Evolutionary conservation across 1,284 basidiomycete genomes (phyloP).

Genomic region (Ceratobasidium sp.): DNA sequence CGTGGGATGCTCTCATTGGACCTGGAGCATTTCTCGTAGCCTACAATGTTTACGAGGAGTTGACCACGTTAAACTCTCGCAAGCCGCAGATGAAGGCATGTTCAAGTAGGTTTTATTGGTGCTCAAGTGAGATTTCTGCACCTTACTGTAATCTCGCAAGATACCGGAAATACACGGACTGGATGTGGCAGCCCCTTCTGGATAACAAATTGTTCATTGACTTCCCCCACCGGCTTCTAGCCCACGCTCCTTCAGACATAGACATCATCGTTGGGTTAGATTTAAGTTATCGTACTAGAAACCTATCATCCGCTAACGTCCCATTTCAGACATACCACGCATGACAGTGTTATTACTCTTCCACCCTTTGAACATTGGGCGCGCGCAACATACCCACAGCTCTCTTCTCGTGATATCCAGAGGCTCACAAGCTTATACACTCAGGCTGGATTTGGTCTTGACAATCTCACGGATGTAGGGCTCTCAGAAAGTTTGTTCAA

Average conservation of each 20-base stretch:
- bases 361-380: neutral
- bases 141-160: neutral
- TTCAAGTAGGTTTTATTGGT: constrained; percentile 34
- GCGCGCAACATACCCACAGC: constrained; percentile 4
- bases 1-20: constrained; percentile 15
- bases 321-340: constrained; percentile 13
- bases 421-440: constrained; percentile 7
- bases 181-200: constrained; percentile 53
- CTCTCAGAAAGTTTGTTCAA: constrained; percentile 4
- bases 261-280: constrained; percentile 66
- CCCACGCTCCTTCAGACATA: constrained; percentile 53
- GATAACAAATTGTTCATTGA: constrained; percentile 59
- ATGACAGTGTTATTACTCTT: constrained; percentile 6
- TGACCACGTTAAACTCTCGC: constrained; percentile 57
- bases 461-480: constrained; percentile 8
- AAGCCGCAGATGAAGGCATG: constrained; percentile 52
- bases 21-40: constrained; percentile 15
- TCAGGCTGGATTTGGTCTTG: constrained; percentile 11
- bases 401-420: neutral
- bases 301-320: neutral
- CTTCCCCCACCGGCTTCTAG: constrained; percentile 57
- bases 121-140: constrained; percentile 45
- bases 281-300: neutral
- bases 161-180: constrained; percentile 9
- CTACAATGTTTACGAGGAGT: constrained; percentile 36